These are phyloP conservation scores for Syncephalis fuscata DNA, from an alignment of 371 early-diverging fungal species.

Conservation along the genomic window DNA sequence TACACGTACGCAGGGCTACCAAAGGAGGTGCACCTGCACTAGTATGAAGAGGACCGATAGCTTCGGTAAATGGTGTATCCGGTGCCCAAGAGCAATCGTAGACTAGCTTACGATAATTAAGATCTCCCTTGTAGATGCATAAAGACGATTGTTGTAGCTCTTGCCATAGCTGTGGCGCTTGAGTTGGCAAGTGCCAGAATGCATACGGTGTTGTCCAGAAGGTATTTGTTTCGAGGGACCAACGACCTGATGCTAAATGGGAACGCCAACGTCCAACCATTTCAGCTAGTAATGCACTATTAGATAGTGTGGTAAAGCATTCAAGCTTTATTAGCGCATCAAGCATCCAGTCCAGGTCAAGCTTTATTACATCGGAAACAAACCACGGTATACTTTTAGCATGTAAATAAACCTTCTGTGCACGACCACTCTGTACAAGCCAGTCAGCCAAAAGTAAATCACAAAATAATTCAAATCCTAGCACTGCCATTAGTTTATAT, in stretches of 20 bases:
- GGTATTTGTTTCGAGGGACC: conserved; percentile 42
- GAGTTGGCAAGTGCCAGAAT: conserved; percentile 49
- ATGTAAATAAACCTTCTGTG: conserved; percentile 57
- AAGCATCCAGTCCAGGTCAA: conserved; percentile 58
- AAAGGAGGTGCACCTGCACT: conserved; percentile 30
- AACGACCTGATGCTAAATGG: conserved; percentile 33
- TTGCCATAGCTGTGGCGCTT: conserved; percentile 39
- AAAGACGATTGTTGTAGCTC: conserved; percentile 36
- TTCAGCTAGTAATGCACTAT: conserved; percentile 1
- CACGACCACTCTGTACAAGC: conserved; percentile 52
- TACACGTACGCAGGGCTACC: conserved; percentile 67
- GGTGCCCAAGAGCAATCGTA: conserved; percentile 76
- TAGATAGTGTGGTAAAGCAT: background rate
- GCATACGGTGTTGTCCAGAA: conserved; percentile 80
- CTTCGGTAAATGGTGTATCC: conserved; percentile 60
- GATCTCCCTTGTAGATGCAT: conserved; percentile 86
- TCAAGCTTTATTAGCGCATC: conserved; percentile 10
- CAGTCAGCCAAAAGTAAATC: conserved; percentile 82
- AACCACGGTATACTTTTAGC: conserved; percentile 87
- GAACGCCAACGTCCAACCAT: conserved; percentile 50
- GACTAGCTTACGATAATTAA: conserved; percentile 88
- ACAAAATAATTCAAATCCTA: conserved; percentile 78
- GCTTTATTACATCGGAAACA: conserved; percentile 69
- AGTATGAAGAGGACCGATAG: conserved; percentile 53
- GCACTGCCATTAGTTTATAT: background rate